phyloP scores from a whole-genome alignment of 2,329 filamentous ascomycete species.

The Diaporthe citriasiana region DNA sequence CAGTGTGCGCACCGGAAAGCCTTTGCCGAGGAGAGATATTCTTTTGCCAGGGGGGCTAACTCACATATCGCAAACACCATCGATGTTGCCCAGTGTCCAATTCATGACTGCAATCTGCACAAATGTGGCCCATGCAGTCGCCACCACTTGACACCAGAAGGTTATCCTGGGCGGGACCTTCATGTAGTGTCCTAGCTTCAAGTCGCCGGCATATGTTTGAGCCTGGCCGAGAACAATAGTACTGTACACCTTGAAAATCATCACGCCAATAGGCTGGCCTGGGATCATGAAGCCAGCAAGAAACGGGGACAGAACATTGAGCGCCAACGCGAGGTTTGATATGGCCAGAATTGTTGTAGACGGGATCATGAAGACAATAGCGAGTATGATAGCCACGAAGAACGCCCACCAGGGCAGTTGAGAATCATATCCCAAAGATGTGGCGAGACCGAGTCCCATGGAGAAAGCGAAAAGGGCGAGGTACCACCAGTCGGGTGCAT shows the following conservation, averaged over 20 bases:
- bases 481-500: constrained; percentile 71
- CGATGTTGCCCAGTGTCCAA: constrained; percentile 61
- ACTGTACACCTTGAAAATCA: constrained; percentile 69
- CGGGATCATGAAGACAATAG: constrained; percentile 62
- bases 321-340: constrained; percentile 64
- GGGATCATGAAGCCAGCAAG: constrained; percentile 72
- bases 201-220: constrained; percentile 52
- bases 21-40: too few species aligned
- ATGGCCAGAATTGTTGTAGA: constrained; percentile 62
- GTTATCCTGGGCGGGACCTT: constrained; percentile 60
- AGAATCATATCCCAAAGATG: constrained; percentile 61
- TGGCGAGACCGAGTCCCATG: constrained; percentile 61
- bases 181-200: constrained; percentile 57
- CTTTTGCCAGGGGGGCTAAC: neutral
- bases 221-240: constrained; percentile 55
- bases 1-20: constrained; percentile 51
- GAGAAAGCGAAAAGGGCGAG: constrained; percentile 58
- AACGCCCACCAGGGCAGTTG: constrained; percentile 68
- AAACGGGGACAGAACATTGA: constrained; percentile 68
- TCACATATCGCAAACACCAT: constrained; percentile 61
- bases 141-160: constrained; percentile 56
- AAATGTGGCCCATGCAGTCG: constrained; percentile 58
- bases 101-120: constrained; percentile 63
- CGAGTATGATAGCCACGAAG: constrained; percentile 62
- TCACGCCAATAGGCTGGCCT: constrained; percentile 67